A percentile compares a stretch with the other conserved stretches of the same genome.
phyloP scores from a whole-genome alignment of 192 early-diverging fungal species.

The Coemansia sp. region DNA sequence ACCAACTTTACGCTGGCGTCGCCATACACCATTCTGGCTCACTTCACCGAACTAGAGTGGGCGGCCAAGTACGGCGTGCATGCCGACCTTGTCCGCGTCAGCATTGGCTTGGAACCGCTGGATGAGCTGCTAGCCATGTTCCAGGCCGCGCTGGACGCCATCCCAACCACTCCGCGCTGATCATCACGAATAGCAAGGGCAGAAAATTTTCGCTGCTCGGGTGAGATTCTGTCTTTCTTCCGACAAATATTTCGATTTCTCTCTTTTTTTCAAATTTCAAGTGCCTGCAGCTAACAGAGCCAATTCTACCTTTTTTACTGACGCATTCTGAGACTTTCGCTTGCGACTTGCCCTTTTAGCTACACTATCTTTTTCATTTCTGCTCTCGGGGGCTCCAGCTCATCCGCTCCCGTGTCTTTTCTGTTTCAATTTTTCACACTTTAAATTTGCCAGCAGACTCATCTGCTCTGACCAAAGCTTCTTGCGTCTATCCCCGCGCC shows the following conservation, averaged over 20 bases:
- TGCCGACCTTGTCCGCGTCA: constrained; percentile 75
- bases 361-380: background rate
- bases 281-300: background rate
- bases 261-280: background rate
- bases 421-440: constrained; percentile 1
- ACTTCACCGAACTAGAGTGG: constrained; percentile 94
- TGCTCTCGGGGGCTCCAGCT: background rate
- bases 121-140: constrained; percentile 72
- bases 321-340: background rate
- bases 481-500: background rate
- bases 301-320: background rate
- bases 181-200: background rate
- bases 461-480: constrained; percentile 9
- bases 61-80: constrained; percentile 77
- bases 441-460: background rate
- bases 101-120: constrained; percentile 81
- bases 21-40: constrained; percentile 95
- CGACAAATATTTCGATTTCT: background rate
- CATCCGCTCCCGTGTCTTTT: background rate
- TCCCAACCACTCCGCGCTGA: constrained; percentile 4
- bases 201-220: background rate
- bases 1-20: constrained; percentile 95
- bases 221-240: background rate
- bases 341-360: background rate
- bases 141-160: constrained; percentile 65